Evolutionary conservation across 2,329 filamentous ascomycete genomes (phyloP).

Genomic region (Fusarium gaditjirri): DNA sequence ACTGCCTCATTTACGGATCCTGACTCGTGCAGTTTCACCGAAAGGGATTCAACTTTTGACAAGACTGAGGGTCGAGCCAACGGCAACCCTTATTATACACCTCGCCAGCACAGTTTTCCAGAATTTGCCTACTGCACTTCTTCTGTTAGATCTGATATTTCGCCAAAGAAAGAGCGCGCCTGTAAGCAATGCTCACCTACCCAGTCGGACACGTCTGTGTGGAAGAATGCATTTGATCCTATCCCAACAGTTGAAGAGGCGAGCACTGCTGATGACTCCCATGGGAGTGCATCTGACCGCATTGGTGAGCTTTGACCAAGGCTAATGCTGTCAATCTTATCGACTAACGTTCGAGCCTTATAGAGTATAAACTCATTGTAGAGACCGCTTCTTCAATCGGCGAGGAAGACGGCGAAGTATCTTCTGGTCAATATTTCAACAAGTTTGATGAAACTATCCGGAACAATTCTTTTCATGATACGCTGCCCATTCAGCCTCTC

Average conservation of each 20-base stretch:
- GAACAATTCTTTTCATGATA: not conserved
- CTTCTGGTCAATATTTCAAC: slow-evolving; percentile 11
- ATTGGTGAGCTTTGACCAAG: slow-evolving; percentile 44
- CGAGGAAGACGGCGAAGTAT: not conserved
- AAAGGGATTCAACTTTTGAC: slow-evolving; percentile 17
- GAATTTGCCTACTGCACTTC: slow-evolving; percentile 13
- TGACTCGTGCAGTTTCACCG: slow-evolving; percentile 5
- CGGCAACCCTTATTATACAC: slow-evolving; percentile 51
- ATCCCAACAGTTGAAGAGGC: slow-evolving; percentile 52
- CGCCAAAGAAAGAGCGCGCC: not conserved
- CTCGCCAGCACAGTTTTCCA: slow-evolving; percentile 35
- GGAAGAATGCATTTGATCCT: slow-evolving; percentile 38
- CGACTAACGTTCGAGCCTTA: slow-evolving; percentile 8
- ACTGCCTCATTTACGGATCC: slow-evolving; percentile 28
- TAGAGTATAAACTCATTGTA: slow-evolving; percentile 38
- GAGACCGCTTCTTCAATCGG: slow-evolving; percentile 22
- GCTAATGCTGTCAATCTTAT: too few species aligned
- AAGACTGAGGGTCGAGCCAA: slow-evolving; percentile 22
- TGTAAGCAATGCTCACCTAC: not conserved
- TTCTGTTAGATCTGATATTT: slow-evolving; percentile 19
- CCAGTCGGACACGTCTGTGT: slow-evolving; percentile 15
- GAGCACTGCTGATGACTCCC: slow-evolving; percentile 38
- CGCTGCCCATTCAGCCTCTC: not conserved
- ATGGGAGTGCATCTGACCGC: slow-evolving; percentile 38
- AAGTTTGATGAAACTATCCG: slow-evolving; percentile 21